These are phyloP conservation scores for Cylindrotheca closterium DNA, from an alignment of 108 stramenopile species.

Conservation along the genomic window DNA sequence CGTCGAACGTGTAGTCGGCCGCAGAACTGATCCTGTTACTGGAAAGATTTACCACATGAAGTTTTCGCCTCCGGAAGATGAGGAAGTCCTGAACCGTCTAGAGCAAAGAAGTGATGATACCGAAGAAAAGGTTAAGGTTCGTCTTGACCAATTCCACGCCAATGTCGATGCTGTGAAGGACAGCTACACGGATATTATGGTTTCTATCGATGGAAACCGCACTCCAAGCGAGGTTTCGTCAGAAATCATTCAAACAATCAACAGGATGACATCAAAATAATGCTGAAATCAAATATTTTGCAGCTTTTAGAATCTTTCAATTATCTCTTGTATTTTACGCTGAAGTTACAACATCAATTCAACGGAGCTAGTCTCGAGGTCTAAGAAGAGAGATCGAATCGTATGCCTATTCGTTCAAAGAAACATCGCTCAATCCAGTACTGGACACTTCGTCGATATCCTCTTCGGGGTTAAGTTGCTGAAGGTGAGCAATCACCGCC, in stretches of 20 bases:
- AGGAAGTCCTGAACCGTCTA: conserved; percentile 66
- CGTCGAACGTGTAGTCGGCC: conserved; percentile 93
- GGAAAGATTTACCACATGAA: conserved; percentile 96
- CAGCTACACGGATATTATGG: conserved; percentile 68
- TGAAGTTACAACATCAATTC: too few species aligned
- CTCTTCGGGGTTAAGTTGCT: conserved; percentile 43
- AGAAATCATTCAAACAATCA: conserved; percentile 43
- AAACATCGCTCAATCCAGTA: conserved; percentile 25
- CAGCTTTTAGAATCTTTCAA: too few species aligned
- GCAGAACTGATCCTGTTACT: conserved; percentile 94
- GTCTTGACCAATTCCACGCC: conserved; percentile 86
- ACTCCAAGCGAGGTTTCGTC: conserved; percentile 63
- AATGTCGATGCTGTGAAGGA: conserved; percentile 85
- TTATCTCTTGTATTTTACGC: too few species aligned
- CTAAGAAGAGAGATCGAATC: too few species aligned
- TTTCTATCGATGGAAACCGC: conserved; percentile 74
- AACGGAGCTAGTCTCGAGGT: too few species aligned
- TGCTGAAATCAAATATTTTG: too few species aligned
- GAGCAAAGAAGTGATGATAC: conserved; percentile 95
- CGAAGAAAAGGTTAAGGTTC: conserved; percentile 92
- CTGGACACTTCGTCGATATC: conserved; percentile 12
- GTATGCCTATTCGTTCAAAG: conserved; percentile 14
- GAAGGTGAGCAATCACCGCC: conserved; percentile 85
- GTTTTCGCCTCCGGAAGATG: conserved; percentile 87
- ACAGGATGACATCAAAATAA: not conserved